A percentile compares a stretch with the other conserved stretches of the same genome.
phyloP scores from a whole-genome alignment of 352 stramenopile genomes.

The Phytophthora meadii region DNA sequence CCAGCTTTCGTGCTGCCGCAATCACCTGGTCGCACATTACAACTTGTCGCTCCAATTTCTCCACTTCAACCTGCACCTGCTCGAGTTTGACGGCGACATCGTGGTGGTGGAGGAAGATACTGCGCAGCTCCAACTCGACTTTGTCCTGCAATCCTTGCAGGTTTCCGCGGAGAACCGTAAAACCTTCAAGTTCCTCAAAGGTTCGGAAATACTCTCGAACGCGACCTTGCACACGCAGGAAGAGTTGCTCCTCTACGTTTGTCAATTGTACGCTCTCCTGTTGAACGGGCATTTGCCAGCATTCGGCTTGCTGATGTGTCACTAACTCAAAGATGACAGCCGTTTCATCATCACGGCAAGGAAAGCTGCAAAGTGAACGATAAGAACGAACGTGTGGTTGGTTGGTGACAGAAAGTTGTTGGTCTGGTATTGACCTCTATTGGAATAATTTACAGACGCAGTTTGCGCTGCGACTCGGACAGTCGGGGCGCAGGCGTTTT shows the following conservation, averaged over 20 bases:
- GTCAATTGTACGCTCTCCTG: conserved; percentile 29
- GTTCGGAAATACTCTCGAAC: conserved; percentile 42
- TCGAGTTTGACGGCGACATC: conserved; percentile 37
- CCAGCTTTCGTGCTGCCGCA: conserved; percentile 28
- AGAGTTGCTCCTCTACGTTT: conserved; percentile 45
- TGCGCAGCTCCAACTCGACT: conserved; percentile 45
- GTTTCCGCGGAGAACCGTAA: conserved; percentile 39
- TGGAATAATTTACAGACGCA: conserved; percentile 51
- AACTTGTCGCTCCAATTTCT: conserved; percentile 16
- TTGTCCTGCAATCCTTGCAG: conserved; percentile 41
- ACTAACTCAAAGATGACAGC: conserved; percentile 8
- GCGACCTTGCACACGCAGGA: conserved; percentile 31
- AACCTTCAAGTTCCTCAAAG: conserved; percentile 57
- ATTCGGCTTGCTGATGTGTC: conserved; percentile 1
- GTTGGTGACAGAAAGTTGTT: conserved; percentile 23
- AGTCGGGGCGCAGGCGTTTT: conserved; percentile 22
- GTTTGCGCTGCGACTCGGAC: conserved; percentile 17
- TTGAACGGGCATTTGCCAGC: conserved; percentile 2
- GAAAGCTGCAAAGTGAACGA: conserved; percentile 2
- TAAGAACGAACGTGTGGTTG: conserved; percentile 1
- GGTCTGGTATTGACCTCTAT: conserved; percentile 44
- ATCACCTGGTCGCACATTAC: conserved; percentile 47
- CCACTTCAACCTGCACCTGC: conserved; percentile 24
- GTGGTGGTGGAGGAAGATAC: conserved; percentile 40
- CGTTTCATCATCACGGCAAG: conserved; percentile 9